Conservation (phyloP, 129 eudicot genomes). For the Pittosporum tobira region DNA sequence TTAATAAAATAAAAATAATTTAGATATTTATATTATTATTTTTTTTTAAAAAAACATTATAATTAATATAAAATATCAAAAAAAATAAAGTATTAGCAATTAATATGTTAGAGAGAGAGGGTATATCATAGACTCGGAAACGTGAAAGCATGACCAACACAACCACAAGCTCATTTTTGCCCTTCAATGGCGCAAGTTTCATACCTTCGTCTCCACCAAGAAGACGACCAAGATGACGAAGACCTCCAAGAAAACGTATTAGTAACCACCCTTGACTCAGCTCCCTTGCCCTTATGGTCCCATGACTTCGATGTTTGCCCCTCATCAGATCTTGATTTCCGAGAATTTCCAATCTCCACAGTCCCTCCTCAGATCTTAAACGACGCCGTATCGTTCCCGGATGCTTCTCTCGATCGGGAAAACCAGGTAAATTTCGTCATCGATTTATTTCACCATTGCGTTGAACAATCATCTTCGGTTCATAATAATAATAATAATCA, state of each 20-base stretch:
- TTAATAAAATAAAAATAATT: too few species aligned
- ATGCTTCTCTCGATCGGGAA: constrained; percentile 16
- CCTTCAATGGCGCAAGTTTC: constrained; percentile 50
- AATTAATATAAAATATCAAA: too few species aligned
- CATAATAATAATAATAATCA: not conserved
- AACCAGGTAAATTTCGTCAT: constrained; percentile 40
- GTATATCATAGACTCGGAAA: too few species aligned
- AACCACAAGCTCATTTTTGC: too few species aligned
- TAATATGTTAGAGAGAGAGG: too few species aligned
- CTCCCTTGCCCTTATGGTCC: constrained; percentile 20
- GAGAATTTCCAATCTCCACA: not conserved
- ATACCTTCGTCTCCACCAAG: constrained; percentile 20
- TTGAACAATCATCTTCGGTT: constrained; percentile 32
- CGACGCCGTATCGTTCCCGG: not conserved
- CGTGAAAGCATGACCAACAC: too few species aligned
- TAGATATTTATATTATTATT: too few species aligned
- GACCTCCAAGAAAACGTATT: constrained; percentile 16
- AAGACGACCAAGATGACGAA: constrained; percentile 13
- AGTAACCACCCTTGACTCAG: constrained; percentile 16
- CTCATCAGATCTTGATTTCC: constrained; percentile 20
- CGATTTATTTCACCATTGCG: constrained; percentile 42
- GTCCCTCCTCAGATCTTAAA: not conserved
- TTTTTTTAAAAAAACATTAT: too few species aligned
- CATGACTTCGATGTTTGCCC: constrained; percentile 20
- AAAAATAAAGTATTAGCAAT: too few species aligned